phyloP scores from a whole-genome alignment of 805 yeast genomes.

The Wickerhamiella azymoides region DNA sequence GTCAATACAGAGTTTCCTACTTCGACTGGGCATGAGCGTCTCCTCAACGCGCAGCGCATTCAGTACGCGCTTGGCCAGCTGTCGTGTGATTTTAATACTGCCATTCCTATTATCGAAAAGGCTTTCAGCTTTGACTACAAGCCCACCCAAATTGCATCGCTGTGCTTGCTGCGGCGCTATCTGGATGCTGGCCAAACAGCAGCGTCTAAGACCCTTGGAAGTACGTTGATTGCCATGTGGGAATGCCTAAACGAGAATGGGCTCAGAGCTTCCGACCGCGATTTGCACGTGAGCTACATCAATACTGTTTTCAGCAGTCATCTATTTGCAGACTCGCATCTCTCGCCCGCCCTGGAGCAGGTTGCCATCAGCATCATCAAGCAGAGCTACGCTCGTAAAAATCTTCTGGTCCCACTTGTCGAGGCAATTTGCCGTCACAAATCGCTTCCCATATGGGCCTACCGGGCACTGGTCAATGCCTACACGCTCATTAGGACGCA shows the following conservation, averaged over 20 bases:
- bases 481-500: constrained; percentile 40
- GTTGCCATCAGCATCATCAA: constrained; percentile 20
- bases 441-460: constrained; percentile 32
- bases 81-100: neutral
- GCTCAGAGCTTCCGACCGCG: constrained; percentile 49
- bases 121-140: constrained; percentile 9
- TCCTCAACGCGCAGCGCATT: constrained; percentile 8
- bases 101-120: constrained; percentile 8
- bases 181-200: neutral
- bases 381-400: constrained; percentile 42
- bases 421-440: constrained; percentile 27
- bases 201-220: neutral
- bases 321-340: constrained; percentile 24
- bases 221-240: constrained; percentile 31
- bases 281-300: constrained; percentile 45
- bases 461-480: constrained; percentile 33
- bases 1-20: neutral
- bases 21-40: neutral
- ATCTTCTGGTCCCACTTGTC: constrained; percentile 49
- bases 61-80: neutral
- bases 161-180: constrained; percentile 9
- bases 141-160: constrained; percentile 8
- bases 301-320: constrained; percentile 30
- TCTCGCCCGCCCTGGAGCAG: constrained; percentile 22
- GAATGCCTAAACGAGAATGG: constrained; percentile 41